phyloP scores from a whole-genome alignment of 2,329 filamentous ascomycete species.

The Fusarium sp. region DNA sequence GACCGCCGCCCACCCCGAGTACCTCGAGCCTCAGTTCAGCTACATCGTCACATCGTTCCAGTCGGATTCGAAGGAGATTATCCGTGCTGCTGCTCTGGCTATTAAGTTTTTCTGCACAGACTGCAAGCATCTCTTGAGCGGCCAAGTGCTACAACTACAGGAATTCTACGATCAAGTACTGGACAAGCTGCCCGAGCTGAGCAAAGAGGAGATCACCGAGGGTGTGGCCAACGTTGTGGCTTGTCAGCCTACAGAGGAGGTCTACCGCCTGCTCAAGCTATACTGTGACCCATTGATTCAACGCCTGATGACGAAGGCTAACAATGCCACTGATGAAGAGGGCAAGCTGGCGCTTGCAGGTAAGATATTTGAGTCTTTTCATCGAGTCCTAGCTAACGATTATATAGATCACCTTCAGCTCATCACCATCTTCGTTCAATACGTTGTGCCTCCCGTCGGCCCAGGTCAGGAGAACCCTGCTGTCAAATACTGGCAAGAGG shows the following conservation, averaged over 20 bases:
- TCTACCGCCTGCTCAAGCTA: conserved; percentile 87
- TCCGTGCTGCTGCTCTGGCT: conserved; percentile 90
- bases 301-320: conserved; percentile 87
- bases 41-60: conserved; percentile 96
- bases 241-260: conserved; percentile 82
- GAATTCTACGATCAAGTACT: conserved; percentile 92
- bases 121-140: conserved; percentile 87
- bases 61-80: conserved; percentile 88
- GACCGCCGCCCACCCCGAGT: conserved; percentile 94
- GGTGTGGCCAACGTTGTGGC: conserved; percentile 93
- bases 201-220: conserved; percentile 96
- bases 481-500: conserved; percentile 95
- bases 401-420: conserved; percentile 85
- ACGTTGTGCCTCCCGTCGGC: conserved; percentile 79
- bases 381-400: conserved; percentile 35
- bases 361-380: conserved; percentile 55
- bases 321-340: conserved; percentile 84
- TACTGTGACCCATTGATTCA: conserved; percentile 93
- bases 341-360: conserved; percentile 88
- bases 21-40: conserved; percentile 90
- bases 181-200: conserved; percentile 84
- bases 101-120: conserved; percentile 98
- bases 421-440: conserved; percentile 89
- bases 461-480: conserved; percentile 84
- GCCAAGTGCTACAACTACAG: conserved; percentile 87